A percentile compares a stretch with the other conserved stretches of the same genome.
These are phyloP conservation scores for Fusarium protoensiforme DNA, from an alignment of 2,329 filamentous ascomycete genomes.

Conservation along the genomic window DNA sequence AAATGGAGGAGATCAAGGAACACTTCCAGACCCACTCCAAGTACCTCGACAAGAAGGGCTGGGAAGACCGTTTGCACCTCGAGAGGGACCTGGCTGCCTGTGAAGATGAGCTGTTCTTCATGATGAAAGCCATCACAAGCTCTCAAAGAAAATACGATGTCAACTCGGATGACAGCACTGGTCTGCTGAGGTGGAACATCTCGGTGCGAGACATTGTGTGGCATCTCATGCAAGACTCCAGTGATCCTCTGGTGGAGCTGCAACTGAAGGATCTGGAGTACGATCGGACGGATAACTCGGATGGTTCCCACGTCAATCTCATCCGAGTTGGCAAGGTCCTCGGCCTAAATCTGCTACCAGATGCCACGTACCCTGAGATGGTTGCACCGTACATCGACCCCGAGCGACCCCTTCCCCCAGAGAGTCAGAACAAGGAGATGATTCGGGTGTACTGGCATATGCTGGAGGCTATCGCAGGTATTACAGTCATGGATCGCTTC, in stretches of 20 bases:
- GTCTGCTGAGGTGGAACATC: constrained; percentile 90
- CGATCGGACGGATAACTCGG: constrained; percentile 94
- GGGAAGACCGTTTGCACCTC: constrained; percentile 89
- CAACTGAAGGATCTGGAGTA: constrained; percentile 93
- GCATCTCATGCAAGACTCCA: constrained; percentile 90
- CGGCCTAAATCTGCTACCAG: constrained; percentile 87
- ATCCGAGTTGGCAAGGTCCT: constrained; percentile 89
- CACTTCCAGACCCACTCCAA: constrained; percentile 95
- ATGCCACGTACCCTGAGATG: constrained; percentile 96
- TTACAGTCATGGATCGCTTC: constrained; percentile 96
- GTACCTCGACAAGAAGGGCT: constrained; percentile 87
- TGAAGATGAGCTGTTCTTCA: constrained; percentile 98
- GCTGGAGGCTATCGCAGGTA: constrained; percentile 97
- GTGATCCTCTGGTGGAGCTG: constrained; percentile 90
- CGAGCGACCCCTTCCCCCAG: constrained; percentile 58
- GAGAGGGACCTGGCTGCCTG: constrained; percentile 90
- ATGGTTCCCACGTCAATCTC: constrained; percentile 94
- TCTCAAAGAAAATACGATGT: constrained; percentile 87
- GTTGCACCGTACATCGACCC: constrained; percentile 88
- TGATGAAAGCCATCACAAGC: constrained; percentile 99
- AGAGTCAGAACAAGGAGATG: constrained; percentile 77
- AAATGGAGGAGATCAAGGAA: constrained; percentile 94
- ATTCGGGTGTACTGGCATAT: constrained; percentile 97
- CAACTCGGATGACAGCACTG: constrained; percentile 74
- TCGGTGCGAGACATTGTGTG: constrained; percentile 96